Evolutionary conservation across 192 early-diverging fungal species (phyloP), one percentile per base, ranked within the genome.

Genomic region (Coemansia sp.): DNA sequence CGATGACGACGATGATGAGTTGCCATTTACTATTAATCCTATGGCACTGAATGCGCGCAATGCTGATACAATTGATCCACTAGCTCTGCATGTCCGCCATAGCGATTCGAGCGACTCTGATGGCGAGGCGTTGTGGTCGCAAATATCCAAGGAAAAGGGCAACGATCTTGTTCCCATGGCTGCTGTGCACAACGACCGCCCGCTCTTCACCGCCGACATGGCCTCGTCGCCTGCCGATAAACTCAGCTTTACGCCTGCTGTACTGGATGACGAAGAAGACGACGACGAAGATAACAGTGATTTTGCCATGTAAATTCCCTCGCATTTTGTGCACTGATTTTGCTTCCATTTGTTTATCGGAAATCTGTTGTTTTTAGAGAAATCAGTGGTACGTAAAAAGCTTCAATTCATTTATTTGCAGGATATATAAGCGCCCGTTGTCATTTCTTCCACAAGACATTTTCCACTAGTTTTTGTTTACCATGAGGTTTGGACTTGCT

Each of bases 101-200:
- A 14, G 12, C 12, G 29, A 29, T 1, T 23, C 47, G 25, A 38
- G 38, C n/a, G 51, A 52, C 29, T 48, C 57, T 39, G 54, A 35
- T 25, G 61, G 51, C 21, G 61, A 54, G 22, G 21, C 47, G 3
- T 25, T 35, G 51, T 59, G 29, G 61, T 27, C 21, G 31, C 70
- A 12, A 25, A 65, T 80, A 10, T 57, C 64, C 22, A 70, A 74
- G 68, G 68, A 73, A 10, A 64, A 62, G 52, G 26, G 62, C 16
- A 61, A 63, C 6, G 77, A 74, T 19, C 43, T 71, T 21, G 72
- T 68, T 2, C 72, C 77, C 0, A 71, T 74, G 72, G 8, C 21
- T 14, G 50, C 61, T 3, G 17, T 49, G 7, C n/a, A 41, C 7
- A 21, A 12, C 38, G 57, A 58, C 5, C 57, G 37, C 6, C 57